These are phyloP conservation scores for Anisodus acutangulus DNA, from an alignment of 257 asterid species.

Conservation along the genomic window DNA sequence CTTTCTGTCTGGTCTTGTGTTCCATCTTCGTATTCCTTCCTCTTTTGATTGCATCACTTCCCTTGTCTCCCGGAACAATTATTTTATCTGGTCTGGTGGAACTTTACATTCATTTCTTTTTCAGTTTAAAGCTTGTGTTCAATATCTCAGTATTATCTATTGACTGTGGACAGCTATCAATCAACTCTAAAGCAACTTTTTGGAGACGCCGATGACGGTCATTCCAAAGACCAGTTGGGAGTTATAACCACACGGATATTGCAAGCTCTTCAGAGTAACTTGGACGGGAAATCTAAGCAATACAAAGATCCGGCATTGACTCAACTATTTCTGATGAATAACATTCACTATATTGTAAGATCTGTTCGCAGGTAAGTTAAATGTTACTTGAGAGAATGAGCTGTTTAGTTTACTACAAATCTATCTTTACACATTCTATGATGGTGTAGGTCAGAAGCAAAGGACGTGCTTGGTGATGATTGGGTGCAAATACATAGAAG, in stretches of 20 bases:
- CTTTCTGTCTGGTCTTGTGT: neutral
- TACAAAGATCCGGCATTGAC: conserved; percentile 95
- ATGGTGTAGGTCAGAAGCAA: conserved; percentile 85
- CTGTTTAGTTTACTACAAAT: neutral
- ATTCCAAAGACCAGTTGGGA: conserved; percentile 68
- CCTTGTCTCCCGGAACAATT: neutral
- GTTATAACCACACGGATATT: conserved; percentile 72
- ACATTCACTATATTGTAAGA: conserved; percentile 92
- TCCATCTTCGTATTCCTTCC: neutral
- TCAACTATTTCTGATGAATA: conserved; percentile 90
- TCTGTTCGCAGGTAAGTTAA: conserved; percentile 77
- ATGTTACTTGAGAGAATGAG: neutral
- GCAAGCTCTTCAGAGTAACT: conserved; percentile 90
- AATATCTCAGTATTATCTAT: neutral
- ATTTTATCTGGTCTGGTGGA: neutral
- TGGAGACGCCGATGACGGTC: conserved; percentile 56
- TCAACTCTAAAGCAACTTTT: conserved; percentile 85
- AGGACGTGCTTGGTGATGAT: conserved; percentile 91
- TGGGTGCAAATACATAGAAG: conserved; percentile 99
- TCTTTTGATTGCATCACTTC: neutral
- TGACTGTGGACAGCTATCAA: conserved; percentile 65
- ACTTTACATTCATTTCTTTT: neutral
- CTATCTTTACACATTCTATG: neutral
- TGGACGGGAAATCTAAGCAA: conserved; percentile 92
- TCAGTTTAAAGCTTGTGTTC: neutral